Evolutionary conservation across 805 yeast genomes (phyloP), one percentile per base, ranked within the genome.

Genomic region (Saccharomycopsis sp.): DNA sequence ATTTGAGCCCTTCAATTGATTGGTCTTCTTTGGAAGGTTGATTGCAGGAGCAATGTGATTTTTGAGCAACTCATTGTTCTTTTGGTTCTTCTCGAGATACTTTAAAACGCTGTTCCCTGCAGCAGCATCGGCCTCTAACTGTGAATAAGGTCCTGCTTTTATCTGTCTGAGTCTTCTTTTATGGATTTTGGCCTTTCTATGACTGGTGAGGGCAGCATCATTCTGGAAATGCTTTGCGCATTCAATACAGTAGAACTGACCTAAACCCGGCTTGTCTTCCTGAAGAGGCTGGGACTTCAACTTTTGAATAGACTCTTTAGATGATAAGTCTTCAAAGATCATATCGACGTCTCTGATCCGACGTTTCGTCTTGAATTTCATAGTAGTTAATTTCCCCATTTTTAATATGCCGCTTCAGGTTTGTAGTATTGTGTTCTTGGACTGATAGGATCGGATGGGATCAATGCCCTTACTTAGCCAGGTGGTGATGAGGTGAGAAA

Each of bases 151-250:
- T 56, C 85, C 86, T 54, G 78, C 83, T 58, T 80, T 82, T 65
- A 94, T 75, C 47, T 83, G 87, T 70, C 85, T 88, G 24, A 88
- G 86, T 69, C 97, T 78, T 72, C 98, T 82, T 71, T 87, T 92
- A 73, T 94, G 99, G 5, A 84, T 79, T 68, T 91, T 92, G 2
- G 87, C 78, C 65, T 83, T 82, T 62, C 79, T 73, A 73, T 94
- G 99, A 14, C 85, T 78, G 61, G 82, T 83, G 57, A 89, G 76
- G 5, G 96, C 87, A 35, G 73, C 70, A 52, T 87, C 90, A 58
- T 85, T 84, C 69, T 92, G 97, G 68, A 84, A 90, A 72, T 94
- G 90, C 69, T 86, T 88, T 54, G 96, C 96, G 77, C 99, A 94
- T 63, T 91, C 96, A 56, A 94, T 79, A 72, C 98, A 94, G 72